Evolutionary conservation across 345 rosid genomes (phyloP).

Genomic region (Populus tremula): DNA sequence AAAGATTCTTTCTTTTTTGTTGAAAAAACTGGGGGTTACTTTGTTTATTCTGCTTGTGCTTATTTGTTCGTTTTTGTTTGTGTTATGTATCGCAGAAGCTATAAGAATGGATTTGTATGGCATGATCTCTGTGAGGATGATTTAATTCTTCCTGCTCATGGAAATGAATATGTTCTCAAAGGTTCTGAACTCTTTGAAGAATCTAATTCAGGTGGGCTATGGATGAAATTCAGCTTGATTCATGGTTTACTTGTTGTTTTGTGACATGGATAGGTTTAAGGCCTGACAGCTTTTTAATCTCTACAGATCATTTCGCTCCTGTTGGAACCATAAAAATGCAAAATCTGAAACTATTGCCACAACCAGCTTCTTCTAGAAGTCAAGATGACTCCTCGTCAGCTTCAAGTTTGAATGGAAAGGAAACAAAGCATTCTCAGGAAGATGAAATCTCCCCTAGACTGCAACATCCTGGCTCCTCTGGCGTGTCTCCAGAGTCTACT

Average conservation of each 20-base stretch:
- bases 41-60: not conserved
- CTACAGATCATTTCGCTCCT: conserved; percentile 17
- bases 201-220: conserved; percentile 53
- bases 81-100: conserved; percentile 55
- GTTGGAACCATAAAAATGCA: conserved; percentile 16
- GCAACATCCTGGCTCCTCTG: conserved; percentile 55
- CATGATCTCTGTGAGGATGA: conserved; percentile 90
- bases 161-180: conserved; percentile 86
- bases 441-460: conserved; percentile 74
- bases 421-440: conserved; percentile 62
- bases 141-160: conserved; percentile 77
- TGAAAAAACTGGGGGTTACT: not conserved
- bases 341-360: conserved; percentile 52
- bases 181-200: conserved; percentile 89
- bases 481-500: conserved; percentile 64
- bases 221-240: not conserved
- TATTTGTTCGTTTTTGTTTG: not conserved
- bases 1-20: not conserved
- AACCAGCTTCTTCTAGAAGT: conserved; percentile 69
- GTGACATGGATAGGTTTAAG: not conserved
- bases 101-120: conserved; percentile 97
- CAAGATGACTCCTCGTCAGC: conserved; percentile 77
- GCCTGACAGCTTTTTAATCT: not conserved
- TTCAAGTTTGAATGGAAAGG: conserved; percentile 70
- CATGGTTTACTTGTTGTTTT: not conserved